These are phyloP conservation scores for Nematocida parisii DNA, from an alignment of 371 early-diverging fungal genomes.

Conservation along the genomic window DNA sequence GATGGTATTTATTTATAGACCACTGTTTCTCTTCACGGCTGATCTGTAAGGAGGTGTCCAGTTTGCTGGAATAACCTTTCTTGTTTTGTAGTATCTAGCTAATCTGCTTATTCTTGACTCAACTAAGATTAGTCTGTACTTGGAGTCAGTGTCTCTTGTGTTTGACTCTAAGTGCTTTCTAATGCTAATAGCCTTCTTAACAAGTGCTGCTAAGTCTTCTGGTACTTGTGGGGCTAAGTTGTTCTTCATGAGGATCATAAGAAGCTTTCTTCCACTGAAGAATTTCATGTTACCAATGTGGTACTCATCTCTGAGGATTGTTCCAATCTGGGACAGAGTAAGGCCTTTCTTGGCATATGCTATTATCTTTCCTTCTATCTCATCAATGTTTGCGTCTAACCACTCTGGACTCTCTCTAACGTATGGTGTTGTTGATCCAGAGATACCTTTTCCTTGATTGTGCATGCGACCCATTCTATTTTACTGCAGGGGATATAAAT, in stretches of 20 bases:
- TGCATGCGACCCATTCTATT: constrained; percentile 70
- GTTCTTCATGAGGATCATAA: constrained; percentile 83
- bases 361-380: constrained; percentile 92
- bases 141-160: constrained; percentile 96
- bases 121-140: constrained; percentile 95
- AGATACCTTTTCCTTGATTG: constrained; percentile 83
- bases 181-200: constrained; percentile 97
- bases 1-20: constrained; percentile 59
- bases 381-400: constrained; percentile 87
- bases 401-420: constrained; percentile 91
- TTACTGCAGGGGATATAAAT: constrained; percentile 55
- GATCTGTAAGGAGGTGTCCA: constrained; percentile 75
- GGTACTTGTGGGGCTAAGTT: constrained; percentile 92
- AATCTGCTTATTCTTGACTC: constrained; percentile 98
- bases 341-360: constrained; percentile 98
- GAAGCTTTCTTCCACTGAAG: constrained; percentile 90
- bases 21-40: constrained; percentile 56
- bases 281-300: constrained; percentile 90
- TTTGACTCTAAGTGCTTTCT: constrained; percentile 97
- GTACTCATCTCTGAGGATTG: constrained; percentile 89
- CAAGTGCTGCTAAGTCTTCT: constrained; percentile 95
- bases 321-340: constrained; percentile 97
- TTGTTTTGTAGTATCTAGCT: constrained; percentile 97
- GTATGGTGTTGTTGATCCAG: constrained; percentile 95
- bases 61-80: constrained; percentile 89